These are phyloP conservation scores for Bonia amplexicaulis DNA, from an alignment of 176 grass and related monocot genomes.

Conservation along the genomic window DNA sequence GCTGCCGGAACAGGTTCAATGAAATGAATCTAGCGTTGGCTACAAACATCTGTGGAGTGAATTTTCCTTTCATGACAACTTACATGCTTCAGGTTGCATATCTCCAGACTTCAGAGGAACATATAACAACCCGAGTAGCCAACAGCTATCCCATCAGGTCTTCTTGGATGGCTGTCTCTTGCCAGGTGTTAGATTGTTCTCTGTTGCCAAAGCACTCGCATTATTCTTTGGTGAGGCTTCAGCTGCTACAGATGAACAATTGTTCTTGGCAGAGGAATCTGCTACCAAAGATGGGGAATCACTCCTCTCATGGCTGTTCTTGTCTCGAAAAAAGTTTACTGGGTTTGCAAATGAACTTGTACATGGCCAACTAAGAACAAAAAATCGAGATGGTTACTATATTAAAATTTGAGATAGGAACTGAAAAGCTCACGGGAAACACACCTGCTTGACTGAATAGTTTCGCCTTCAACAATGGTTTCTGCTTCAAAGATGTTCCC, in stretches of 20 bases:
- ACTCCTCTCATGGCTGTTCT: constrained; percentile 38
- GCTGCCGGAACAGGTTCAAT: constrained; percentile 5
- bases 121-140: constrained; percentile 14
- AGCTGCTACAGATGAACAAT: constrained; percentile 32
- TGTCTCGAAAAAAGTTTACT: constrained; percentile 25
- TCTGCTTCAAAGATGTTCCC: constrained; percentile 61
- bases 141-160: constrained; percentile 39
- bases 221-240: constrained; percentile 46
- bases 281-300: constrained; percentile 34
- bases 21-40: constrained; percentile 18
- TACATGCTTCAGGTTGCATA: constrained; percentile 32
- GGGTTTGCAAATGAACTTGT: constrained; percentile 59
- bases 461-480: constrained; percentile 49
- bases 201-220: constrained; percentile 32
- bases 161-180: constrained; percentile 58
- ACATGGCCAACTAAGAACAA: constrained; percentile 54
- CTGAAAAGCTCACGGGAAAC: background rate
- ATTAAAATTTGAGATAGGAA: constrained; percentile 11
- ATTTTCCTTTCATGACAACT: constrained; percentile 29
- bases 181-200: constrained; percentile 50
- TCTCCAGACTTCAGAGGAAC: constrained; percentile 18
- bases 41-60: constrained; percentile 11
- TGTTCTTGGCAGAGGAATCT: constrained; percentile 36
- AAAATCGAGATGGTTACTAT: constrained; percentile 3
- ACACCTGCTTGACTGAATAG: constrained; percentile 62